Evolutionary conservation across 176 grass and related monocot species (phyloP), one percentile per base, ranked within the genome.

Genomic region (Secale cereale): DNA sequence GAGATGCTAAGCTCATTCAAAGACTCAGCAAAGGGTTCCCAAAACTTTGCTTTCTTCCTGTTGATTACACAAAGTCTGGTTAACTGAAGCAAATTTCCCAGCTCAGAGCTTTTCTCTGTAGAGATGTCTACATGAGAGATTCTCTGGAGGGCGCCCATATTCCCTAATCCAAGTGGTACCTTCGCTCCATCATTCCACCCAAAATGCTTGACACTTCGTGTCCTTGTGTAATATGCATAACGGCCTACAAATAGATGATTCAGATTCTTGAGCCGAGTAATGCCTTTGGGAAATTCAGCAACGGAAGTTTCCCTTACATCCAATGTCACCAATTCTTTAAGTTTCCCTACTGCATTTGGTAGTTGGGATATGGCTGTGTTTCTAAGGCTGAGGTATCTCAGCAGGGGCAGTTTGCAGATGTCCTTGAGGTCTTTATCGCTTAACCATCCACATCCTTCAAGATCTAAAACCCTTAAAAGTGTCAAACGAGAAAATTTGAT

Each of bases 401-500:
- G 10, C 5, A 82, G 50, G 30, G 8, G 14, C 23, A 73, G 4
- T 40, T 73, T 82, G 56, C 67, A 82, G 27, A 82, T 73, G 1
- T 15, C 33, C 33, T 41, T 60, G 1, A 82, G n/a, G 7, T 82
- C 81, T 73, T 41, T 3, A 60, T 14, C 0, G 5, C 32, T 82
- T 37, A 82, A 23, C 81, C 81, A 82, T 15, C 6, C 0, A 5
- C 81, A 82, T 6, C 79, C 79, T 69, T 81, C 79, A 4, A 81
- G 79, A 4, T 81, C 64, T 36, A 81, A 10, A 10, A 81, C 79
- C 45, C 79, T 81, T 9, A 82, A 10, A 35, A 82, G 81, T 43
- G 11, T 61, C 1, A 60, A 10, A 16, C 15, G 0, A 15, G 23
- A 0, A 22, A 82, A 82, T 7, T 0, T 41, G 35, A 73, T 82